Base-by-base conservation (phyloP, 2,329 filamentous ascomycete species). In the Penicillium sp. region DNA sequence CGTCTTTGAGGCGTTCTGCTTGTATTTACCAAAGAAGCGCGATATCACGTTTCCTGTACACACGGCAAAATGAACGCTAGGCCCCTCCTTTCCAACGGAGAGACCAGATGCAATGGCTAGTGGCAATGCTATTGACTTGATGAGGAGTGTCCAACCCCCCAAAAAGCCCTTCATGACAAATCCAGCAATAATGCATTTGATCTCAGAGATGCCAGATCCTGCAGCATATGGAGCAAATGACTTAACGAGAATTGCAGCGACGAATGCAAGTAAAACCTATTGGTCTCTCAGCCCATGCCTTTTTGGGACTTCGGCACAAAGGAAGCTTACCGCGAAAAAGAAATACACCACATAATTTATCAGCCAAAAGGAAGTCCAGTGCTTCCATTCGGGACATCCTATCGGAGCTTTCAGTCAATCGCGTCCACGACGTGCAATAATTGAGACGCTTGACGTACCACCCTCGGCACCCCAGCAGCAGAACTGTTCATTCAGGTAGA, bases 91-190 rank as follows among this genome's bases (percentile, higher is more conserved):
- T 56, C 95, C 95, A 12, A 99, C 92, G 0, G 92, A 96, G 25
- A 99, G 80, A 2, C 95, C 95, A 1, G 93, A 97, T 12, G 90
- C 93, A 73, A 99, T 99, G 45, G 94, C 91, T 47, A 99, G 81
- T 1, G 95, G 95, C 50, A 99, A 81, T 25, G 90, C 91, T 57
- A 98, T 86, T 0, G 92, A 96, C 79, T 99, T 99, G 79, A 99
- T 98, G 61, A 95, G 76, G 35, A 99, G 81, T 5, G 95, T 98
- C 86, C 92, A 92, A 69, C 89, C 89, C 20, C 94, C 92, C 15
- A 99, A 83, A 71, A 99, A 99, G 0, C 93, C 95, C 77, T 98
- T 97, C 95, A 99, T 99, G 52, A 98, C 91, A 74, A 99, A 99
- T 3, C 95, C 95, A 4, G 94, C 95, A 72, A 99, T 96, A 73